Conservation (phyloP, 345 rosid species). For the Nephelium lappaceum region DNA sequence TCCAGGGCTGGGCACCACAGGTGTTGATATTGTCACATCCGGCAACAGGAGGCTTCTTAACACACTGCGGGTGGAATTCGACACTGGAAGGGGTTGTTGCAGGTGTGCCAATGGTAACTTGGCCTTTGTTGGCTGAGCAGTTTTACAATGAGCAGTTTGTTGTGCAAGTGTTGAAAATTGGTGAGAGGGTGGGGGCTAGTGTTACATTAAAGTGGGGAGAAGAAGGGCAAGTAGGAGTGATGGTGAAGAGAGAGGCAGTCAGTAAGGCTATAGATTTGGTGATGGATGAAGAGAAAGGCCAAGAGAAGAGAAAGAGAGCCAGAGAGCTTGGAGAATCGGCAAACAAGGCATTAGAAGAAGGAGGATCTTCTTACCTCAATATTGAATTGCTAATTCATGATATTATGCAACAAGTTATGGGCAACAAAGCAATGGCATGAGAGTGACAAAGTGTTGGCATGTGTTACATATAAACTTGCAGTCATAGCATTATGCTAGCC, state of each 20-base stretch:
- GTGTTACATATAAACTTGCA: no score
- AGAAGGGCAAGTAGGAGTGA: not conserved
- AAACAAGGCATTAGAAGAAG: not conserved
- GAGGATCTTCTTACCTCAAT: constrained; percentile 8
- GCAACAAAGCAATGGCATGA: not conserved
- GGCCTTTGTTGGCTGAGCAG: constrained; percentile 10
- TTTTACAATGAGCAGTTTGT: constrained; percentile 10
- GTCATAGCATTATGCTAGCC: no score
- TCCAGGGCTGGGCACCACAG: constrained; percentile 8
- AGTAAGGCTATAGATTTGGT: not conserved
- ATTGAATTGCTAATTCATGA: not conserved
- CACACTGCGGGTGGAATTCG: constrained; percentile 14
- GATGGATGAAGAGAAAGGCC: not conserved
- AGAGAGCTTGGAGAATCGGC: constrained; percentile 5
- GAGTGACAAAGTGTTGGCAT: not conserved
- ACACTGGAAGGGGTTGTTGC: constrained; percentile 1
- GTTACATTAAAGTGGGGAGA: not conserved
- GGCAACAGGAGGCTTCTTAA: constrained; percentile 3
- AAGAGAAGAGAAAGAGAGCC: not conserved
- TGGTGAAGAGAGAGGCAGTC: not conserved
- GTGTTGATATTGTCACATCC: constrained; percentile 7
- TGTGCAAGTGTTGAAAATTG: not conserved
- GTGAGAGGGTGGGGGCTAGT: not conserved
- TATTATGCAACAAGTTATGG: not conserved
- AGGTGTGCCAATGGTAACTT: constrained; percentile 11